phyloP scores from a whole-genome alignment of 768 basidiomycete genomes.

The Kwoniella pini region DNA sequence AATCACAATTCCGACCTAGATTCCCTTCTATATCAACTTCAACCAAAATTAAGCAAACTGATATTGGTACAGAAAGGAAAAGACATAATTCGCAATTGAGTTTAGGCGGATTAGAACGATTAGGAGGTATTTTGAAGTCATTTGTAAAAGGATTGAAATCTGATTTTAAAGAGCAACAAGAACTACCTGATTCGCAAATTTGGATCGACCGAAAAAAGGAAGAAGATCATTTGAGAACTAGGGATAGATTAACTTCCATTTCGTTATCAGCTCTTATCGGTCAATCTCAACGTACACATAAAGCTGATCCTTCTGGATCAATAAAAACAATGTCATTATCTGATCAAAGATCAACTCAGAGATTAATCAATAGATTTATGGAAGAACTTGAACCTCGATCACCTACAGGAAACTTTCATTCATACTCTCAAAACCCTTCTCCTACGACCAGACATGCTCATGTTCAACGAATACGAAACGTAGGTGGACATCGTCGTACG shows the following conservation, averaged over 20 bases:
- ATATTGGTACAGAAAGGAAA: neutral
- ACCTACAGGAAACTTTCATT: constrained; percentile 4
- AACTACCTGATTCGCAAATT: neutral
- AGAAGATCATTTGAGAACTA: neutral
- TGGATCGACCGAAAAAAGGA: neutral
- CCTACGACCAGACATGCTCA: neutral
- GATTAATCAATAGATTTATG: constrained; percentile 12
- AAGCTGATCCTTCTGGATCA: neutral
- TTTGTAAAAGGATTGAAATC: neutral
- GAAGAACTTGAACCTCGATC: constrained; percentile 10
- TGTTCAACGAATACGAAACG: constrained; percentile 1
- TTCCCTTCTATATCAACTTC: neutral
- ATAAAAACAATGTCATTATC: constrained; percentile 4
- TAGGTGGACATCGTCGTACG: constrained; percentile 9
- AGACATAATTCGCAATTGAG: constrained; percentile 1
- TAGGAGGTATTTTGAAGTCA: neutral
- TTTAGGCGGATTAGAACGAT: constrained; percentile 6
- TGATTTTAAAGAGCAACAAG: neutral
- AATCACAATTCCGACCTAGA: constrained; percentile 1
- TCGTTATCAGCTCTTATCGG: constrained; percentile 3
- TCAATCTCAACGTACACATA: neutral
- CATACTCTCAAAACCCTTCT: neutral
- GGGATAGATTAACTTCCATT: constrained; percentile 1
- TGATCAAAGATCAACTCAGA: constrained; percentile 10
- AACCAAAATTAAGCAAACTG: too few species aligned